phyloP scores from a whole-genome alignment of 768 basidiomycete species.

The Mycena olivaceomarginata region DNA sequence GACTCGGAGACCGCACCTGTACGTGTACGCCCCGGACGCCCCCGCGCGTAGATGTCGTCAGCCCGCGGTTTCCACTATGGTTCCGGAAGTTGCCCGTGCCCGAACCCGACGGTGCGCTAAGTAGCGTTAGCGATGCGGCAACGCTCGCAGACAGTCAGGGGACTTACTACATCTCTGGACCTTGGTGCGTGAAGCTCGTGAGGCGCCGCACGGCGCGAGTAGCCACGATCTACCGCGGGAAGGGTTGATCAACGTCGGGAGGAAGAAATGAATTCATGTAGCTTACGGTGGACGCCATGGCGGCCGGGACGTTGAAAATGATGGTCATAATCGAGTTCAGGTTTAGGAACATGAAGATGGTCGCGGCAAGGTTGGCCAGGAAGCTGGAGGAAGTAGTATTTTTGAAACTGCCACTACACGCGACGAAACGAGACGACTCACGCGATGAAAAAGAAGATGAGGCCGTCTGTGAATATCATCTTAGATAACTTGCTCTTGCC shows the following conservation, averaged over 20 bases:
- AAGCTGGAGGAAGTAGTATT: slow-evolving; percentile 55
- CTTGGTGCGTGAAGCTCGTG: slow-evolving; percentile 66
- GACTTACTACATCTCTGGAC: slow-evolving; percentile 68
- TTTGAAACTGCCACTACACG: not conserved
- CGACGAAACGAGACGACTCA: slow-evolving; percentile 55
- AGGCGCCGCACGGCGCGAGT: slow-evolving; percentile 77
- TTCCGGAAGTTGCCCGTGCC: slow-evolving; percentile 48
- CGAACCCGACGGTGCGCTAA: slow-evolving; percentile 51
- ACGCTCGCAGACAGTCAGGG: not conserved
- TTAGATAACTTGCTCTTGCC: slow-evolving; percentile 70
- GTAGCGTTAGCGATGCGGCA: not conserved
- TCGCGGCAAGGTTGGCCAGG: slow-evolving; percentile 63
- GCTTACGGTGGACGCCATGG: slow-evolving; percentile 71
- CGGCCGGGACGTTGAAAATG: slow-evolving; percentile 81
- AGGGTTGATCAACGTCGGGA: slow-evolving; percentile 2
- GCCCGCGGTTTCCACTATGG: slow-evolving; percentile 47
- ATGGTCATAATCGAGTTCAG: slow-evolving; percentile 82
- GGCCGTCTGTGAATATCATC: slow-evolving; percentile 82
- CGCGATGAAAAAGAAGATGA: slow-evolving; percentile 88
- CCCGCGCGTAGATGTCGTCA: slow-evolving; percentile 47
- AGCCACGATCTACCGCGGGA: slow-evolving; percentile 66
- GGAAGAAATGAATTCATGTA: not conserved
- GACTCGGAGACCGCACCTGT: slow-evolving; percentile 55
- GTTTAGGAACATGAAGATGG: slow-evolving; percentile 79
- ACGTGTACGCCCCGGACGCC: slow-evolving; percentile 62